Evolutionary conservation across 805 yeast species (phyloP), one percentile per base, ranked within the genome.

Genomic region (Scheffersomyces amazonensis): DNA sequence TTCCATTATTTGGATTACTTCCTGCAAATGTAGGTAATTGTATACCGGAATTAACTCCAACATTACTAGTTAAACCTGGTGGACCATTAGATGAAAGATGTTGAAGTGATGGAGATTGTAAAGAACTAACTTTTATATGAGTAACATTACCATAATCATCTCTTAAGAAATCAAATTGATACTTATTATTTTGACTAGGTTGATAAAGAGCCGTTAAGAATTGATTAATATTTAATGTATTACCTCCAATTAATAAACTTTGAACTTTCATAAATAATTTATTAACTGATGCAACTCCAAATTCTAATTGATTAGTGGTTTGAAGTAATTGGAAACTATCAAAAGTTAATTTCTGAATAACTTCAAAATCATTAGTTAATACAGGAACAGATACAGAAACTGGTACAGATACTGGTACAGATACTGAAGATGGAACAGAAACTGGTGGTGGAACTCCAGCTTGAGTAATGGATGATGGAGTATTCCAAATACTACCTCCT

Each of bases 71-170:
- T 13, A 50, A 44, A 20, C 54, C 54, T 15, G 53, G 52, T 1
- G 53, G 45, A 12, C 46, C 37, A 19, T 42, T 23, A 6, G 43
- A 27, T 6, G 37, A 16, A n/a, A 23, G 29, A 15, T 32, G 35
- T 16, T 34, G 37, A 11, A 13, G 19, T 32, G 31, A 16, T 17
- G 32, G 36, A 15, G 43, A 35, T 24, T 37, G 41, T 2, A 42
- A 30, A 3, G 41, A 40, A 8, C 41, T 42, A 16, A 60, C 60
- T 44, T 68, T 66, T 25, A 74, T 58, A 45, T 64, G 71, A 7
- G 66, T 61, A 2, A 74, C 73, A n/a, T 59, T 62, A 1, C 75
- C 73, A 31, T 64, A 54, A 39, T 72, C 75, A 44, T 75, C 78
- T 47, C 66, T 69, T 16, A 67, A 47, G 30, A 72, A 53, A 16